Conservation (phyloP, 306 rosid genomes). For the Luffa aegyptiaca region DNA sequence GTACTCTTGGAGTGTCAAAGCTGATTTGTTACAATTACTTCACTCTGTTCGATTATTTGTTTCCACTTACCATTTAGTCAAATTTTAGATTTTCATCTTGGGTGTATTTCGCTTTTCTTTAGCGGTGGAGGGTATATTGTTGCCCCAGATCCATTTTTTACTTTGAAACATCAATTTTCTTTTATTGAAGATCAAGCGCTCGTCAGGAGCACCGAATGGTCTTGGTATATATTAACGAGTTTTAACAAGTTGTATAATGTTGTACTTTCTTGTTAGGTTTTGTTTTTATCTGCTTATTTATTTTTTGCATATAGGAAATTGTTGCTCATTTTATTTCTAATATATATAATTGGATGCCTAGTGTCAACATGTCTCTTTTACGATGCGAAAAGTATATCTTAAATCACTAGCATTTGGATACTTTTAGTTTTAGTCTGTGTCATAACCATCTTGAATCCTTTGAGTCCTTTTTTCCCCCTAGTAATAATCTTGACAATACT, state of each 20-base stretch:
- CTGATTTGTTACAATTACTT: not conserved
- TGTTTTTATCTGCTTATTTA: not conserved
- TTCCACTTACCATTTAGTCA: not conserved
- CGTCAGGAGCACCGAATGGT: not conserved
- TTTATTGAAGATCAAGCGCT: not conserved
- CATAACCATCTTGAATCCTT: not conserved
- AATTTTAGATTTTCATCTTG: not conserved
- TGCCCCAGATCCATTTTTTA: not conserved
- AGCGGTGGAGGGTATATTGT: not conserved
- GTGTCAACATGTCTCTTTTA: not conserved
- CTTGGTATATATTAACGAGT: not conserved
- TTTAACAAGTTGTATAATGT: not conserved
- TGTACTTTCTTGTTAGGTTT: not conserved
- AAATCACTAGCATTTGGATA: not conserved
- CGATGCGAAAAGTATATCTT: not conserved
- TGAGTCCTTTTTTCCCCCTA: not conserved
- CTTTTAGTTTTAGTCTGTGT: not conserved
- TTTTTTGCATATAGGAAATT: not conserved
- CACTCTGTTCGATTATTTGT: not conserved
- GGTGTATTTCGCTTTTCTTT: not conserved
- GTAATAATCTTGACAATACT: slow-evolving; percentile 9
- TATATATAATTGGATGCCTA: not conserved
- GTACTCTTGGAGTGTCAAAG: not conserved
- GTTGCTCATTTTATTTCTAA: not conserved
- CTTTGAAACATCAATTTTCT: not conserved